Conservation (phyloP, 805 yeast species). For the Yarrowia sp. region DNA sequence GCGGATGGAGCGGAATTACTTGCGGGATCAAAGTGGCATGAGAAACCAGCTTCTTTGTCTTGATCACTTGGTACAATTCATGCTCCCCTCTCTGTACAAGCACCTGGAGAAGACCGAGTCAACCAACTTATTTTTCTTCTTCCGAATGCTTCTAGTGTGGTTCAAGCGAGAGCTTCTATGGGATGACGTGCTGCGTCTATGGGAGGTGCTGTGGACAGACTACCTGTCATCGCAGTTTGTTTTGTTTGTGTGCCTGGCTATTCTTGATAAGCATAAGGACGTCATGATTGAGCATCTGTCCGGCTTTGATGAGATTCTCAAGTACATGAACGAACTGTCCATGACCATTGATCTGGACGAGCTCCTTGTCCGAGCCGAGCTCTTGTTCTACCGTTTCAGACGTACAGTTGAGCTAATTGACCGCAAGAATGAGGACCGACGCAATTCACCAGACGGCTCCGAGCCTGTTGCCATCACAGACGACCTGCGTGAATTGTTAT, state of each 20-base stretch:
- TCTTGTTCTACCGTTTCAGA: slow-evolving; percentile 78
- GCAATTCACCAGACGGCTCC: slow-evolving; percentile 24
- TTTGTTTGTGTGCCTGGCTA: slow-evolving; percentile 83
- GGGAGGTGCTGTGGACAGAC: slow-evolving; percentile 95
- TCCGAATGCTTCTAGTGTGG: slow-evolving; percentile 95
- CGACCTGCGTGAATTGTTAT: slow-evolving; percentile 65
- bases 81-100: slow-evolving; percentile 82
- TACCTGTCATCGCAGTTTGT: slow-evolving; percentile 86
- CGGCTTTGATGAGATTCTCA: slow-evolving; percentile 89
- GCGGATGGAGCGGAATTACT: slow-evolving; percentile 91
- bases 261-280: slow-evolving; percentile 84
- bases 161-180: slow-evolving; percentile 88
- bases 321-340: slow-evolving; percentile 88
- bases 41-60: slow-evolving; percentile 83
- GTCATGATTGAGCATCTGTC: slow-evolving; percentile 74
- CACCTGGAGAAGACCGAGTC: slow-evolving; percentile 90
- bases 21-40: slow-evolving; percentile 93
- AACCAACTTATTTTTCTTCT: slow-evolving; percentile 88
- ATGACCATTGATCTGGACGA: slow-evolving; percentile 78
- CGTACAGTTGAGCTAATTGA: slow-evolving; percentile 83
- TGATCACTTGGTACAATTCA: slow-evolving; percentile 84
- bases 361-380: slow-evolving; percentile 81
- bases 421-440: slow-evolving; percentile 45
- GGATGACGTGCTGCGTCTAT: slow-evolving; percentile 75
- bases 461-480: slow-evolving; percentile 50